Base-by-base conservation (phyloP, 2,329 filamentous ascomycete genomes). In the Sodiomyces alkalinus region DNA sequence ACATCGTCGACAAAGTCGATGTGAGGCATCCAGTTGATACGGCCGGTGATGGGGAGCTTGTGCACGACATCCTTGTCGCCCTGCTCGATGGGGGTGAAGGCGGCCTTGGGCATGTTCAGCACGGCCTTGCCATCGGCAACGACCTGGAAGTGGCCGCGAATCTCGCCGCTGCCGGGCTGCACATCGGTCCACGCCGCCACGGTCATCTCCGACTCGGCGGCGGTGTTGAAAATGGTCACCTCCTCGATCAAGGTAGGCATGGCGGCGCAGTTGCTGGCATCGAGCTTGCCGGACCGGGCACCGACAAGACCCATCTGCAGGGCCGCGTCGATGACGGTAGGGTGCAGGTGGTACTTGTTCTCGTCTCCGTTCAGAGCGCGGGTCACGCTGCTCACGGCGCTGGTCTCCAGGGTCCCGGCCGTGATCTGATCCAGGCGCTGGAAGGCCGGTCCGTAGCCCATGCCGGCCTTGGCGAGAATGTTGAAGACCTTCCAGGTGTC, bases 401-500 rank as follows among this genome's bases (percentile, higher is more conserved):
- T n/a, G 9, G 11, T 8, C 23, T 26, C 23, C 8, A 16, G 20
- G 9, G 19, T 39, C 8, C 49, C 52, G 5, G 59, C 56, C 14
- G 48, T 50, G 39, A 58, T 63, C 30, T 60, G 55, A 23, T 49
- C 47, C 7, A 72, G 38, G 4, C 62, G 58, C 40, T 64, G 62
- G 47, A 72, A 71, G 0, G 52, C 53, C 1, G 55, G 45, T 0
- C 65, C 66, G 35, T 70, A 70, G 2, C 49, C 45, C 0, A 64
- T 60, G 0, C 65, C 65, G 12, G 59, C 43, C 5, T 56, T 49
- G 1, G 51, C 41, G 7, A 71, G 51, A 10, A 44, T 39, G 3
- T 60, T 48, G 31, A 71, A 71, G 38, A 71, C 31, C 34, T 11
- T n/a, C 10, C 7, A 9, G 11, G 15, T 19, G 27, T 11, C 16